Evolutionary conservation across 176 grass and related monocot species (phyloP).

Genomic region (Alopecurus myosuroides): DNA sequence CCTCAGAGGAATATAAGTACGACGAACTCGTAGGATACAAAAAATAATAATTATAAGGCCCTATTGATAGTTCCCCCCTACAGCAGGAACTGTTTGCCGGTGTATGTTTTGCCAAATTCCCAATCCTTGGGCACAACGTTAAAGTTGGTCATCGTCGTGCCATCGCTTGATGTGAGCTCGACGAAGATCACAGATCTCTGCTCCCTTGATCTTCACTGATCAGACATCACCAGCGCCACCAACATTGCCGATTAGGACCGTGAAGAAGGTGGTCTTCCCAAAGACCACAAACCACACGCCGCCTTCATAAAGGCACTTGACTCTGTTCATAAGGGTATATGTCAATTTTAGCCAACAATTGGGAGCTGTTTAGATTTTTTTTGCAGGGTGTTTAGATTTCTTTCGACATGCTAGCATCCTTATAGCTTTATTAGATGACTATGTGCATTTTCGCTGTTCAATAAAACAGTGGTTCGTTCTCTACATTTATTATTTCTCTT

Average conservation of each 20-base stretch:
- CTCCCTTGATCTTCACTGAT: constrained; percentile 88
- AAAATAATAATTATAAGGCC: constrained; percentile 26
- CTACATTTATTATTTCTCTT: neutral
- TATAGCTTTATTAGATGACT: neutral
- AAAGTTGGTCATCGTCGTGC: constrained; percentile 63
- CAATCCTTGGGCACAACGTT: constrained; percentile 82
- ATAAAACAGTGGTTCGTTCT: neutral
- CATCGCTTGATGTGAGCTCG: constrained; percentile 74
- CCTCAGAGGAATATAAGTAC: constrained; percentile 41
- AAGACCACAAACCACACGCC: constrained; percentile 67
- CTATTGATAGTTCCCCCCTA: constrained; percentile 33
- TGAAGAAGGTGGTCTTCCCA: constrained; percentile 64
- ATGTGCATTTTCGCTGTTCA: neutral
- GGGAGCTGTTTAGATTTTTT: neutral
- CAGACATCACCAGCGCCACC: constrained; percentile 75
- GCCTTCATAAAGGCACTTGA: constrained; percentile 80
- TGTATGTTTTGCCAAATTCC: constrained; percentile 75
- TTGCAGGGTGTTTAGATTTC: too few relatives aligned
- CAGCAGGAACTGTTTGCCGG: constrained; percentile 88
- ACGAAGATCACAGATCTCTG: constrained; percentile 65
- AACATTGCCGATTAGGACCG: constrained; percentile 85
- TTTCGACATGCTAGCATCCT: neutral
- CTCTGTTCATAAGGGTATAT: constrained; percentile 38
- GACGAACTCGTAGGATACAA: constrained; percentile 21
- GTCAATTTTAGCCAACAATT: constrained; percentile 4